Base-by-base conservation (phyloP, 495 filamentous ascomycete genomes). In the Talaromyces liani region DNA sequence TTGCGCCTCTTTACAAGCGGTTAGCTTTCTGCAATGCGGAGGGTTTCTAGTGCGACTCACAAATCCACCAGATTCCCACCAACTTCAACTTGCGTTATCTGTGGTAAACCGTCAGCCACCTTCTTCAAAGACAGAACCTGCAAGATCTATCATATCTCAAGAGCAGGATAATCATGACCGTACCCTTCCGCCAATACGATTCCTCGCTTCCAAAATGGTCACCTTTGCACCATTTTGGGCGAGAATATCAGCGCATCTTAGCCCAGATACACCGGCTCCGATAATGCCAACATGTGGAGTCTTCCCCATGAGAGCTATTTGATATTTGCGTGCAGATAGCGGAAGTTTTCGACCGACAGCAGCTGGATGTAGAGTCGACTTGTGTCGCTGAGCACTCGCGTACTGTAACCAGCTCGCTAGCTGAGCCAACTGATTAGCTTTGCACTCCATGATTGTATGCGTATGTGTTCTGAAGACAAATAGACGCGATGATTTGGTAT, bases 251-350 rank as follows among this genome's bases (percentile, higher is more conserved):
- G 93, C 91, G 69, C 91, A 94, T 65, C 91, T 80, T 29, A 98
- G 75, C 18, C 93, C 94, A n/a, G 94, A 83, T 22, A 97, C 70
- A 27, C 94, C 94, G 41, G 91, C 93, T 16, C 94, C 94, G 57
- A 98, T 81, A 18, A 98, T 76, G 14, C 88, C 89, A 27, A 97
- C 75, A 60, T 82, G 78, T 1, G 81, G 84, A 39, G 63, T 77
- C 24, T 70, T 64, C 6, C 66, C 68, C 72, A 79, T 74, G 33
- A 64, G 63, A 53, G 60, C 60, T 53, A 54, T 4, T 22, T 62
- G 27, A 41, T 62, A 62, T 33, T 51, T 49, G 25, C 27, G 24
- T 33, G 60, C 60, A 22, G 60, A 62, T 14, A 62, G 60, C 18
- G 60, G 60, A 12, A 62, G 60, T 54, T 62, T 53, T 53, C 60